Conservation (phyloP, 495 filamentous ascomycete genomes). For the Podospora pseudocomata region DNA sequence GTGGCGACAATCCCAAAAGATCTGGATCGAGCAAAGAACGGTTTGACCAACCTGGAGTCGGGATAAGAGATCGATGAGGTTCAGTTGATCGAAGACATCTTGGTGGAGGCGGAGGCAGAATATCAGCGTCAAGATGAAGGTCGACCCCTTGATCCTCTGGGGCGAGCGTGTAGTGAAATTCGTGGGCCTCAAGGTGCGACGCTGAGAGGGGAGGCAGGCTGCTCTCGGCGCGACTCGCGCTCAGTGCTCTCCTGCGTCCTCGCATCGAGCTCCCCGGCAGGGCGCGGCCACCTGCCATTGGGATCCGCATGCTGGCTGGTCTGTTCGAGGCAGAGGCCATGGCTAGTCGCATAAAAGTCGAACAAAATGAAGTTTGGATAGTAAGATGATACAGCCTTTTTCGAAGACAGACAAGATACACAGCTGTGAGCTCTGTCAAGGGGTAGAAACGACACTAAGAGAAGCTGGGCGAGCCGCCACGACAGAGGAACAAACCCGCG, state of each 20-base stretch:
- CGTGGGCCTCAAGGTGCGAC: too few species aligned
- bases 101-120: not conserved
- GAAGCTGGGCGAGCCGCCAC: not conserved
- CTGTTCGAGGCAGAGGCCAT: not conserved
- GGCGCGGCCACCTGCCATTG: constrained; percentile 14
- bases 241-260: not conserved
- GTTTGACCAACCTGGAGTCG: not conserved
- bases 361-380: too few species aligned
- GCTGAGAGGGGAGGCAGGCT: not conserved
- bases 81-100: not conserved
- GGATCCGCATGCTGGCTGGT: constrained; percentile 4
- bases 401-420: not conserved
- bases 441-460: not conserved
- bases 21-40: not conserved
- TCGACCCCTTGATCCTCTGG: not conserved
- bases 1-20: not conserved
- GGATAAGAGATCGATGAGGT: not conserved
- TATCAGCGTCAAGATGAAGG: not conserved
- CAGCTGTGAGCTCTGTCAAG: not conserved
- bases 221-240: not conserved
- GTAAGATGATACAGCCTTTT: not conserved
- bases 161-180: not conserved
- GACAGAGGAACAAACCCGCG: not conserved
- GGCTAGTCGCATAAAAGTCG: not conserved
- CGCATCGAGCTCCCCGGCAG: constrained; percentile 10